phyloP scores from a whole-genome alignment of 2,329 filamentous ascomycete species.

The Pseudogymnoascus sp. region DNA sequence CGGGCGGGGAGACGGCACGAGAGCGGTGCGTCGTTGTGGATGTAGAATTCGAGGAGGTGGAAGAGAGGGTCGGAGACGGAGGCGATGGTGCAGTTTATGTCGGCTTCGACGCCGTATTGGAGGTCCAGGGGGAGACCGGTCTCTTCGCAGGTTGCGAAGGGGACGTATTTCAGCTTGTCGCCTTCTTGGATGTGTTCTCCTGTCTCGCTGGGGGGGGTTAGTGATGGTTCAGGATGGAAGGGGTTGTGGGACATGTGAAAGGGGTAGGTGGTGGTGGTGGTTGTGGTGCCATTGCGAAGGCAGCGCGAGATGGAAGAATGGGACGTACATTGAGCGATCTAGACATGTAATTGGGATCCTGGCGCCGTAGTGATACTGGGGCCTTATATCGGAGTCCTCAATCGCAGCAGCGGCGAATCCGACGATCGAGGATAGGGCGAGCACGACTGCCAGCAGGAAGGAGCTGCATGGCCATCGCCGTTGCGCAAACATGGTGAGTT shows the following conservation, averaged over 20 bases:
- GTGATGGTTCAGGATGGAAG: background rate
- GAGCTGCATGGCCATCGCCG: background rate
- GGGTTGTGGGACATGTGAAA: background rate
- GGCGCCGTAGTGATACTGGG: slow-evolving; percentile 60
- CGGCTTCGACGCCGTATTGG: slow-evolving; percentile 73
- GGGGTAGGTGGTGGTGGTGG: background rate
- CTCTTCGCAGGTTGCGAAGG: slow-evolving; percentile 86
- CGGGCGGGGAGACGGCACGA: slow-evolving; percentile 82
- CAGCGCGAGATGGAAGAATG: background rate
- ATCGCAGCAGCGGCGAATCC: background rate
- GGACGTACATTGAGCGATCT: slow-evolving; percentile 63
- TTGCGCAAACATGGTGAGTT: background rate
- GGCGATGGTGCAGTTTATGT: slow-evolving; percentile 77
- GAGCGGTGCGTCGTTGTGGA: slow-evolving; percentile 90
- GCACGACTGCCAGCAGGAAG: slow-evolving; percentile 12
- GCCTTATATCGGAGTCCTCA: slow-evolving; percentile 21
- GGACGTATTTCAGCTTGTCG: slow-evolving; percentile 83
- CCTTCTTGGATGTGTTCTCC: slow-evolving; percentile 82
- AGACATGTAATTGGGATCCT: slow-evolving; percentile 65
- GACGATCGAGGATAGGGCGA: background rate
- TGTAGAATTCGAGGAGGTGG: slow-evolving; percentile 91
- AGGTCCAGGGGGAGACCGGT: slow-evolving; percentile 76
- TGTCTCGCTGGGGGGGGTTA: slow-evolving; percentile 55
- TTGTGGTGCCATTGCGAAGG: background rate
- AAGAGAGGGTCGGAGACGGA: slow-evolving; percentile 74